Percentiles rank a stretch among this genome's conserved stretches.
These are phyloP conservation scores for Phylloporus sp. DNA, from an alignment of 768 basidiomycete species.

Conservation along the genomic window DNA sequence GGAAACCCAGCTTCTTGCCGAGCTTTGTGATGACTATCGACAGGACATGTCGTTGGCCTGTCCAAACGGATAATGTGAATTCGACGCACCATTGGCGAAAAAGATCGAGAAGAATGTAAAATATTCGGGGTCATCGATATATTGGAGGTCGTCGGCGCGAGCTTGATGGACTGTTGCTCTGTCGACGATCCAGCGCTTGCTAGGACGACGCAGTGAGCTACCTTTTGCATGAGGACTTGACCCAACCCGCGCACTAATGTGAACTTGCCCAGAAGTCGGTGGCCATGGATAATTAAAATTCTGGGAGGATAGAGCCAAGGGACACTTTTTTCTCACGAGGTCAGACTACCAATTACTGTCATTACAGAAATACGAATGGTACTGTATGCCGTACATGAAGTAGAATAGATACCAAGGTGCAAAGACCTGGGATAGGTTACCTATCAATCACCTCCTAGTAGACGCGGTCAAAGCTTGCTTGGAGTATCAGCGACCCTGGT, in stretches of 20 bases:
- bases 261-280: conserved; percentile 92
- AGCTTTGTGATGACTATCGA: conserved; percentile 76
- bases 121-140: conserved; percentile 72
- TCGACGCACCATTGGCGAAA: conserved; percentile 70
- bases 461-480: conserved; percentile 15
- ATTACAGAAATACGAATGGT: background rate
- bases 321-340: background rate
- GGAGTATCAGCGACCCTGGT: background rate
- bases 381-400: background rate
- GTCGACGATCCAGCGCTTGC: conserved; percentile 91
- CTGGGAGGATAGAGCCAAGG: background rate
- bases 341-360: background rate
- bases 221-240: conserved; percentile 5
- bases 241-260: conserved; percentile 59
- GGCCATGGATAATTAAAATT: conserved; percentile 53
- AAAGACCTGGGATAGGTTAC: background rate
- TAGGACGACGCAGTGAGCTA: conserved; percentile 33
- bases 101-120: conserved; percentile 83
- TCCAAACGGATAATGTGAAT: no score
- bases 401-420: background rate
- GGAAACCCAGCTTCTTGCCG: conserved; percentile 74
- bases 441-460: no score
- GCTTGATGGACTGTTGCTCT: conserved; percentile 69
- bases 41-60: no score
- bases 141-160: conserved; percentile 72